Evolutionary conservation across 2,329 filamentous ascomycete species (phyloP).

Genomic region (Exophiala mesophila): DNA sequence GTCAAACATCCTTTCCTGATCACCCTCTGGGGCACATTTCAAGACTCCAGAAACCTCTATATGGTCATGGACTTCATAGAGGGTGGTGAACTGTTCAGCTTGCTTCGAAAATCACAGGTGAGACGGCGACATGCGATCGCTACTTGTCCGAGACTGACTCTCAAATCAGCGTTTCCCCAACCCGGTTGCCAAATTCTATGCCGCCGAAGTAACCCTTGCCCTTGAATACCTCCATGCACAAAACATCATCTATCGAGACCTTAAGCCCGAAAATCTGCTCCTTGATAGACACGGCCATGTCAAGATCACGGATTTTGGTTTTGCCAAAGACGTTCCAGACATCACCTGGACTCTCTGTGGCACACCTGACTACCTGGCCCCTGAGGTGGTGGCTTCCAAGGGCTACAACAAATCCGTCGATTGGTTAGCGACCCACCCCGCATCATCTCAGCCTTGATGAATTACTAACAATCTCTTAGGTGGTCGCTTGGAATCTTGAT

Average conservation of each 20-base stretch:
- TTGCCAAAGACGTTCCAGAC: slow-evolving; percentile 95
- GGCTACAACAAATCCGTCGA: slow-evolving; percentile 99
- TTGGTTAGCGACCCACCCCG: too few species aligned
- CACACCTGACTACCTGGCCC: slow-evolving; percentile 94
- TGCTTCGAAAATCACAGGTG: slow-evolving; percentile 87
- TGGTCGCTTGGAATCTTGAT: slow-evolving; percentile 98
- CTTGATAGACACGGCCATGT: slow-evolving; percentile 89
- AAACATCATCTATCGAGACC: slow-evolving; percentile 95
- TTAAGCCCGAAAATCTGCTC: slow-evolving; percentile 92
- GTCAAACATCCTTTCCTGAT: slow-evolving; percentile 98
- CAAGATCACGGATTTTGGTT: slow-evolving; percentile 98
- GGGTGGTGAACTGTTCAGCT: slow-evolving; percentile 92
- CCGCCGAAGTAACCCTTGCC: slow-evolving; percentile 91
- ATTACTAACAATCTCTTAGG: slow-evolving; percentile 48
- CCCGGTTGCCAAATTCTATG: slow-evolving; percentile 98
- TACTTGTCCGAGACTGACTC: too few species aligned
- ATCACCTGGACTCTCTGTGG: slow-evolving; percentile 99
- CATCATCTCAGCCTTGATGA: slow-evolving; percentile 11
- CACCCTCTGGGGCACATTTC: slow-evolving; percentile 97
- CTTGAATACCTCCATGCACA: slow-evolving; percentile 91
- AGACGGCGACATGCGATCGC: too few species aligned
- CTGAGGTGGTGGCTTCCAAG: slow-evolving; percentile 97
- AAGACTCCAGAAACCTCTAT: slow-evolving; percentile 91
- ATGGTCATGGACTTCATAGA: slow-evolving; percentile 99
- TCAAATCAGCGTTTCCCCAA: slow-evolving; percentile 99